phyloP scores from a whole-genome alignment of 1,284 basidiomycete genomes.

The Coniferiporia sulphurascens region DNA sequence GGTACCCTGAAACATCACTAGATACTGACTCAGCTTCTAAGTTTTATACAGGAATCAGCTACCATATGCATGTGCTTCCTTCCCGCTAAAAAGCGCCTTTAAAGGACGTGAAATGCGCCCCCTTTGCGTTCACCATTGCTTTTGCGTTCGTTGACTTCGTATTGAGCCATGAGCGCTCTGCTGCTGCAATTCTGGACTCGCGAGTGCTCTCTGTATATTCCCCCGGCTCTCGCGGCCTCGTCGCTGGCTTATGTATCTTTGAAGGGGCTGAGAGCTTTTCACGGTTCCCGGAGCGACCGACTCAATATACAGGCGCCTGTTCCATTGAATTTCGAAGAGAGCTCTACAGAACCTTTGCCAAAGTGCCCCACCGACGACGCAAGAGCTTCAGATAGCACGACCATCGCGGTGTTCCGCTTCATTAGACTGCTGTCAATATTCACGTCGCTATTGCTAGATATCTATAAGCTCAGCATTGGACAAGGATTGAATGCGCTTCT shows the following conservation, averaged over 20 bases:
- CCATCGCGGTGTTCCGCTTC: constrained; percentile 12
- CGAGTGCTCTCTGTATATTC: neutral
- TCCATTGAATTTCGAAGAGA: neutral
- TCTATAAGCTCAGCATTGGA: constrained; percentile 2
- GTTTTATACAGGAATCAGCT: no score
- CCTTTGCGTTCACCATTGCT: no score
- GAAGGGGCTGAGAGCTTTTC: neutral
- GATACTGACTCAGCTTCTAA: no score
- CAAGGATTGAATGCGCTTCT: neutral
- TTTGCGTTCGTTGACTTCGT: no score
- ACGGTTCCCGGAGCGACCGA: neutral
- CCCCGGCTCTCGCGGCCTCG: neutral
- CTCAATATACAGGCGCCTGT: neutral
- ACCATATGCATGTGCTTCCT: no score
- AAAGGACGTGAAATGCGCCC: no score
- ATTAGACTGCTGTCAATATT: constrained; percentile 4
- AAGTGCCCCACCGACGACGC: neutral
- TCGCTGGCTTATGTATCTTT: constrained; percentile 4
- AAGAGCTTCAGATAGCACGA: neutral
- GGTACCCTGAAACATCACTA: no score
- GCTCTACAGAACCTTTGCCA: neutral
- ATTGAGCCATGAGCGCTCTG: no score
- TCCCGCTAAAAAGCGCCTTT: no score
- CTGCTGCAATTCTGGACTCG: neutral
- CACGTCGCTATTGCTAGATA: constrained; percentile 5